Evolutionary conservation across 352 stramenopile species (phyloP).

Genomic region (Globisporangium cylindrosporum): DNA sequence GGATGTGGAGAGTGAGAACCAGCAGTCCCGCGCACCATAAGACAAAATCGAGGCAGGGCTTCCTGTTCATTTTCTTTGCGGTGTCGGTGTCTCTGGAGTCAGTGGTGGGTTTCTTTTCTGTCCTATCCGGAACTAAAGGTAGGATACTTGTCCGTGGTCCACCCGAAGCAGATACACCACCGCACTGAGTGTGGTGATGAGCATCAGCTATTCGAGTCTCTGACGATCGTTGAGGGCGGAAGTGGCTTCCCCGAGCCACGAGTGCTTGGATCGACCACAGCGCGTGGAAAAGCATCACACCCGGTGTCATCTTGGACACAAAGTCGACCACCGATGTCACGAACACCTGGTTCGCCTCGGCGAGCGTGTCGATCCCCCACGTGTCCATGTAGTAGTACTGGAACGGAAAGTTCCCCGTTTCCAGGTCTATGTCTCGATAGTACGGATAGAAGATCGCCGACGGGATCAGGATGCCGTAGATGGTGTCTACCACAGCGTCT

Average conservation of each 20-base stretch:
- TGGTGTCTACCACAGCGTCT: neutral
- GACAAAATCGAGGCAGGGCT: neutral
- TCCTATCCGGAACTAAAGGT: neutral
- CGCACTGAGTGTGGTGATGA: neutral
- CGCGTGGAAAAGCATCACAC: neutral
- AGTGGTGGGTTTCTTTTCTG: neutral
- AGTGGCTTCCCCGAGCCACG: neutral
- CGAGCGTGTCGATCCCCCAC: neutral
- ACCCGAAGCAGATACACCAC: neutral
- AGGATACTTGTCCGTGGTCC: neutral
- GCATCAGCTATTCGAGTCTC: neutral
- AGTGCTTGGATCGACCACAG: neutral
- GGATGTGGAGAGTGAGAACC: conserved; percentile 8
- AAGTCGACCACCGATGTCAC: neutral
- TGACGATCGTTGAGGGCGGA: neutral
- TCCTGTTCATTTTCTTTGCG: neutral
- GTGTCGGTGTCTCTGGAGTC: neutral
- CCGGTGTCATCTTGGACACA: neutral
- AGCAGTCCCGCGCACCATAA: neutral
- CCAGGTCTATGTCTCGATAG: neutral
- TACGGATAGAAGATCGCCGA: neutral
- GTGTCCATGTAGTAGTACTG: neutral
- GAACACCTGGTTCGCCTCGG: neutral
- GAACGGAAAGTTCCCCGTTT: neutral
- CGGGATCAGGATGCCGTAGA: neutral